A percentile compares a stretch with the other conserved stretches of the same genome.
Conservation (phyloP, 73 alveolate species). For the Paraurostyla sp. region DNA sequence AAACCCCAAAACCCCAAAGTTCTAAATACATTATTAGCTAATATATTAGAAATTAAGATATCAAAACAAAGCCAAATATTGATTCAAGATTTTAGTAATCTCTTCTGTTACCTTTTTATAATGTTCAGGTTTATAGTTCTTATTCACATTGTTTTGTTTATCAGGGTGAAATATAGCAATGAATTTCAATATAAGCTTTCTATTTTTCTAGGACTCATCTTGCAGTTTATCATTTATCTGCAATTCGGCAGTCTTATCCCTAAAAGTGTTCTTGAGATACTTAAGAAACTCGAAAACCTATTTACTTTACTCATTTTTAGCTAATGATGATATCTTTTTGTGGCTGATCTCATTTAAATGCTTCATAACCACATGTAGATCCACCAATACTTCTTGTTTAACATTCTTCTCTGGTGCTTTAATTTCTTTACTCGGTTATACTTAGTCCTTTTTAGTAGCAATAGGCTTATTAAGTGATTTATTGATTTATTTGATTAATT, state of each 20-base stretch:
- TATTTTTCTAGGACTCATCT: neutral
- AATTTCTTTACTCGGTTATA: too few relatives aligned
- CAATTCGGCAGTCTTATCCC: neutral
- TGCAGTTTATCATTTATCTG: neutral
- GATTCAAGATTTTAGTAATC: neutral
- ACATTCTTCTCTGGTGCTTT: too few relatives aligned
- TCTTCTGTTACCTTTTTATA: neutral
- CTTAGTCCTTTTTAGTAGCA: too few relatives aligned
- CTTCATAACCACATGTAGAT: neutral
- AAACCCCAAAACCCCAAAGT: too few relatives aligned
- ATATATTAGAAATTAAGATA: too few relatives aligned
- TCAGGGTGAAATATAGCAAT: conserved; percentile 34
- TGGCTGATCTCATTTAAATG: neutral
- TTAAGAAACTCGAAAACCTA: neutral
- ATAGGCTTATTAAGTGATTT: too few relatives aligned
- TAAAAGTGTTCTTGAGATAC: neutral
- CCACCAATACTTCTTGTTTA: too few relatives aligned
- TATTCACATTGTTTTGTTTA: neutral
- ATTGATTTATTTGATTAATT: too few relatives aligned
- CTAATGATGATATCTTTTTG: neutral
- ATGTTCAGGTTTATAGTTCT: neutral
- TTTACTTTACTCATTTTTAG: neutral
- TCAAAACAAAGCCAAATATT: too few relatives aligned
- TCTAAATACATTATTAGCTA: too few relatives aligned
- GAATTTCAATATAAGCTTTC: neutral